These are phyloP conservation scores for Coemansia sp. DNA, from an alignment of 192 early-diverging fungal genomes.

Conservation along the genomic window DNA sequence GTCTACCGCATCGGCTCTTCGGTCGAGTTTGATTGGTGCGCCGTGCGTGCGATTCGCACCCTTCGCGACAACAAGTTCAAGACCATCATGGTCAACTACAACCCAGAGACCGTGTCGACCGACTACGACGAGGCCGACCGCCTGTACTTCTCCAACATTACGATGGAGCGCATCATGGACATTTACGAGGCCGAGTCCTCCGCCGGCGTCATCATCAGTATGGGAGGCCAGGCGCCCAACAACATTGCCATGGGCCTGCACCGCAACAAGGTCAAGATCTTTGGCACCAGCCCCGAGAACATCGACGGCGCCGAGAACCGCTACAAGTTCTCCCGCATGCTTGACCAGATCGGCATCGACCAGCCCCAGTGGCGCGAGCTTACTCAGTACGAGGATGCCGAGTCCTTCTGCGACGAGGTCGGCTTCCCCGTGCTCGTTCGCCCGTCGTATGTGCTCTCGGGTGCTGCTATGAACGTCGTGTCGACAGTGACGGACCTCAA, in stretches of 20 bases:
- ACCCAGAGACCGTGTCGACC: constrained; percentile 98
- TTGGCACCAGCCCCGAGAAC: constrained; percentile 95
- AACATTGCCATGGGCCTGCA: constrained; percentile 93
- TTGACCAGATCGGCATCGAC: constrained; percentile 94
- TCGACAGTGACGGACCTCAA: constrained; percentile 78
- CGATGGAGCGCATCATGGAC: constrained; percentile 90
- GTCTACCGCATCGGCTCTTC: constrained; percentile 98
- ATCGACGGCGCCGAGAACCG: constrained; percentile 98
- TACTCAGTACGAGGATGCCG: constrained; percentile 81
- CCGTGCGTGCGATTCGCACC: constrained; percentile 91
- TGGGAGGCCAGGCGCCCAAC: constrained; percentile 97
- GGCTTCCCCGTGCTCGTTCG: constrained; percentile 95
- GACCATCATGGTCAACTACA: constrained; percentile 99
- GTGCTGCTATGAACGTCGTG: constrained; percentile 99
- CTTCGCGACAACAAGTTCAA: constrained; percentile 82
- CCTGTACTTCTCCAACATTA: constrained; percentile 95
- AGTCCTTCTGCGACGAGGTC: constrained; percentile 81
- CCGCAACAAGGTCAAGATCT: constrained; percentile 87
- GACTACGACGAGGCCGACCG: constrained; percentile 98
- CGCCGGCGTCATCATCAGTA: constrained; percentile 85
- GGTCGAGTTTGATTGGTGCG: constrained; percentile 99
- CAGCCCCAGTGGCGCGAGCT: constrained; percentile 98
- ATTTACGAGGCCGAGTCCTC: constrained; percentile 92
- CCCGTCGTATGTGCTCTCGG: constrained; percentile 97
- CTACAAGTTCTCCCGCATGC: constrained; percentile 97